Conservation (phyloP, 306 rosid genomes). For the Comarum palustre region DNA sequence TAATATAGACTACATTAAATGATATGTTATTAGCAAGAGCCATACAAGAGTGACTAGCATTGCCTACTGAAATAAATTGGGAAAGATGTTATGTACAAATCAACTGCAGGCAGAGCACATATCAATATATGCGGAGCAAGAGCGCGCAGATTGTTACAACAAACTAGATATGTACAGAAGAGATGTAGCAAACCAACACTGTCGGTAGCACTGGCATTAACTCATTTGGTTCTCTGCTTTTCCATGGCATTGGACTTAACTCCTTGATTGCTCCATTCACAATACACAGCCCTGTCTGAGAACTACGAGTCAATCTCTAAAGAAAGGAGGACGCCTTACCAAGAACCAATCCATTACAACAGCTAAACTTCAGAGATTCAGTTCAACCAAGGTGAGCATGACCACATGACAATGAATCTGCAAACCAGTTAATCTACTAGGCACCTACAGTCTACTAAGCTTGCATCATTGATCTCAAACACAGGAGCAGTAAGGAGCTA, state of each 20-base stretch:
- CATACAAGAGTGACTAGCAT: background rate
- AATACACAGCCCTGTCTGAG: slow-evolving; percentile 26
- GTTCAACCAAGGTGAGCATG: slow-evolving; percentile 9
- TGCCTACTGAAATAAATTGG: slow-evolving; percentile 4
- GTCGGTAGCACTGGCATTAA: slow-evolving; percentile 10
- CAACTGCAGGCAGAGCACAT: background rate
- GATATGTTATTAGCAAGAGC: background rate
- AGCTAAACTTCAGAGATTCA: background rate
- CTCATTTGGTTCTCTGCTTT: slow-evolving; percentile 13
- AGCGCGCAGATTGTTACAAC: slow-evolving; percentile 8
- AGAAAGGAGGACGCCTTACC: slow-evolving; percentile 15
- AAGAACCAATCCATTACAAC: slow-evolving; percentile 5
- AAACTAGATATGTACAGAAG: slow-evolving; percentile 34
- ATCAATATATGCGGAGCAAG: slow-evolving; percentile 21
- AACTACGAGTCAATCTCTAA: slow-evolving; percentile 19
- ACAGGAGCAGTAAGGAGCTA: slow-evolving; percentile 20
- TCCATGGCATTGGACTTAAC: slow-evolving; percentile 19
- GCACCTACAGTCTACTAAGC: slow-evolving; percentile 25
- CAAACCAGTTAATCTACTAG: slow-evolving; percentile 11
- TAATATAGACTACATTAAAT: background rate
- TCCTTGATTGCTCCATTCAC: background rate
- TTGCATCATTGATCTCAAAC: slow-evolving; percentile 37
- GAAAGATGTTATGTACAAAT: slow-evolving; percentile 7
- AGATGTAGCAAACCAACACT: slow-evolving; percentile 17
- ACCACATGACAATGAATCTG: slow-evolving; percentile 29